Conservation (phyloP, 2,329 filamentous ascomycete species). For the Aspergillus alliaceus region DNA sequence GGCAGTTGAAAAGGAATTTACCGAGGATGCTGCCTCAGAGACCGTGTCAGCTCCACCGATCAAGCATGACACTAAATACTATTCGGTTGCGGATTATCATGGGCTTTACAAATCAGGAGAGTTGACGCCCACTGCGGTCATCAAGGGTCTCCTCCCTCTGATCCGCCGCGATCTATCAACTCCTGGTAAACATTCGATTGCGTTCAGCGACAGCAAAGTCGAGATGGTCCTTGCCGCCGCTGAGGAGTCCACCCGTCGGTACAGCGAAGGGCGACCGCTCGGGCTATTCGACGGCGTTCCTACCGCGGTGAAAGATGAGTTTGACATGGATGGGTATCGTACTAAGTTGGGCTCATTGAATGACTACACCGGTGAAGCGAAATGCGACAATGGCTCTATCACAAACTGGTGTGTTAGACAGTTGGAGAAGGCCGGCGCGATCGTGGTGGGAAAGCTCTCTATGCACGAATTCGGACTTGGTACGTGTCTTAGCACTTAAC, state of each 20-base stretch:
- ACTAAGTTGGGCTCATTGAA: slow-evolving; percentile 61
- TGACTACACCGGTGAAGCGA: slow-evolving; percentile 46
- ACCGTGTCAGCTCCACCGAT: not conserved
- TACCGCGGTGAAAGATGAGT: slow-evolving; percentile 75
- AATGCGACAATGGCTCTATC: slow-evolving; percentile 33
- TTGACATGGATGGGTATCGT: slow-evolving; percentile 65
- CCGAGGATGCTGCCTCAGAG: not conserved
- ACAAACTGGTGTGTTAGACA: slow-evolving; percentile 66
- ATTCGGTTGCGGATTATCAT: slow-evolving; percentile 71
- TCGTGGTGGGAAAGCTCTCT: slow-evolving; percentile 69
- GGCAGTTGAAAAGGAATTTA: not conserved
- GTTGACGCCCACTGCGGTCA: slow-evolving; percentile 67
- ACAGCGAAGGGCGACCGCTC: slow-evolving; percentile 60
- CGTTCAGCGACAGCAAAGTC: slow-evolving; percentile 63
- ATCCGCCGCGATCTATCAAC: slow-evolving; percentile 58
- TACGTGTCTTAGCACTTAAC: not conserved
- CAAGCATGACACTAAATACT: slow-evolving; percentile 44
- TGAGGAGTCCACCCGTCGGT: slow-evolving; percentile 66
- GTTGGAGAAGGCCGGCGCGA: slow-evolving; percentile 66
- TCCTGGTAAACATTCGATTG: slow-evolving; percentile 60
- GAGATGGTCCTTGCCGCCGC: slow-evolving; percentile 64
- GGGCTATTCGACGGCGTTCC: slow-evolving; percentile 75
- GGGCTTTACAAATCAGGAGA: slow-evolving; percentile 65
- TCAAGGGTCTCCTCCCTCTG: slow-evolving; percentile 64
- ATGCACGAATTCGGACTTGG: slow-evolving; percentile 73